Evolutionary conservation across 1,284 basidiomycete species (phyloP).

Genomic region (Naganishia liquefaciens): DNA sequence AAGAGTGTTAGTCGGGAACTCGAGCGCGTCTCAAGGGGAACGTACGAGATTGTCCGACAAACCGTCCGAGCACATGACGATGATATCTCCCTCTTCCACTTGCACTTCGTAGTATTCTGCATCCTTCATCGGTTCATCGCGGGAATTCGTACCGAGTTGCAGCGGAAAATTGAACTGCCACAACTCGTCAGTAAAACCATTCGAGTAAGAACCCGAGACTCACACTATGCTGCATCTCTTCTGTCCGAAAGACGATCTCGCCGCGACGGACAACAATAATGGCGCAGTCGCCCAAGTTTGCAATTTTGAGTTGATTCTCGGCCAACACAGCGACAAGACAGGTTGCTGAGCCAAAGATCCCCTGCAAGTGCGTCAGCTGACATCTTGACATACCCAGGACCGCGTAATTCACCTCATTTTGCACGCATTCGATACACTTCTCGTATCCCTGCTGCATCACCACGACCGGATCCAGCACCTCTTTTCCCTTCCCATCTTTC

Average conservation of each 20-base stretch:
- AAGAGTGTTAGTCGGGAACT: neutral
- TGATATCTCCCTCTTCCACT: constrained; percentile 81
- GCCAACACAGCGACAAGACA: constrained; percentile 61
- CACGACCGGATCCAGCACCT: constrained; percentile 58
- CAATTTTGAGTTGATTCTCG: constrained; percentile 78
- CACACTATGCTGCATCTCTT: constrained; percentile 89
- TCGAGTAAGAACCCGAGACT: constrained; percentile 44
- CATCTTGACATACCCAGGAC: constrained; percentile 6
- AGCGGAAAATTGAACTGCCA: constrained; percentile 83
- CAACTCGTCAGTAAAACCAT: neutral
- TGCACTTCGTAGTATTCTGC: constrained; percentile 73
- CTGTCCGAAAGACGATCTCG: constrained; percentile 77
- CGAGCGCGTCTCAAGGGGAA: neutral
- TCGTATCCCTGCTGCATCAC: constrained; percentile 63
- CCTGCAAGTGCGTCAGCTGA: constrained; percentile 41
- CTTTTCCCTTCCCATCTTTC: neutral
- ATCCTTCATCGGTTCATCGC: constrained; percentile 67
- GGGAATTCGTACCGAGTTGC: constrained; percentile 70
- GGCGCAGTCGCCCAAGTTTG: constrained; percentile 90
- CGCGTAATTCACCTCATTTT: constrained; percentile 49
- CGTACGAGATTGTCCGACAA: constrained; percentile 78
- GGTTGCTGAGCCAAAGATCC: constrained; percentile 60
- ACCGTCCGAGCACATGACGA: constrained; percentile 86
- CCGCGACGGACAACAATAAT: constrained; percentile 78
- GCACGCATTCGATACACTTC: constrained; percentile 56